These are phyloP conservation scores for Fraxinus dipetala DNA, from an alignment of 305 asterid species.

Conservation along the genomic window DNA sequence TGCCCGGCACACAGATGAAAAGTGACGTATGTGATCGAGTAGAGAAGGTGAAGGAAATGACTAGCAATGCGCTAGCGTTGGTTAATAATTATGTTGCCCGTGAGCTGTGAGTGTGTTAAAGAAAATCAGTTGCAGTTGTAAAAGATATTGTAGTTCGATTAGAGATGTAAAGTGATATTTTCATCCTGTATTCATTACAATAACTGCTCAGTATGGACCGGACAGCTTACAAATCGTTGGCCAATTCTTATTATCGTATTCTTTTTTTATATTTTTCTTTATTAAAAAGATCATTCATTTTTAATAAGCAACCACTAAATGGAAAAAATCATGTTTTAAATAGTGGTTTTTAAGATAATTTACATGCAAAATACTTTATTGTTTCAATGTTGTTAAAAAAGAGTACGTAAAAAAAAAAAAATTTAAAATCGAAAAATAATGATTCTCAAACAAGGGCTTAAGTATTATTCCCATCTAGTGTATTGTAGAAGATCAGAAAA, in stretches of 20 bases:
- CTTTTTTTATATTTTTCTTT: no score
- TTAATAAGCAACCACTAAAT: no score
- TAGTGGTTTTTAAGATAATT: no score
- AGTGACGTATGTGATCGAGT: conserved; percentile 27
- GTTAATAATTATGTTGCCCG: neutral
- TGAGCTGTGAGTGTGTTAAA: neutral
- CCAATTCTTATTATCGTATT: neutral
- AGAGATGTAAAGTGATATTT: neutral
- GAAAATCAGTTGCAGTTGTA: neutral
- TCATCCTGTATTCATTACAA: neutral
- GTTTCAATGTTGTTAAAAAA: no score
- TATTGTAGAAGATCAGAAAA: no score
- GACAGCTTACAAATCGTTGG: neutral
- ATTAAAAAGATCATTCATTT: neutral
- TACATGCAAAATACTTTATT: no score
- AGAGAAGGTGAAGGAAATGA: conserved; percentile 26
- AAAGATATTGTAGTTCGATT: neutral
- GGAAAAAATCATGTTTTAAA: no score
- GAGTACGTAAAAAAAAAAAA: no score
- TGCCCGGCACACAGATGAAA: conserved; percentile 27
- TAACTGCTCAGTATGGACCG: neutral
- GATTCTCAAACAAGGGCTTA: no score
- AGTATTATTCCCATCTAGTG: no score
- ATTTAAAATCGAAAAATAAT: no score
- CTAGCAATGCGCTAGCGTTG: conserved; percentile 38